Conservation (phyloP, 2,329 filamentous ascomycete species). For the Alternaria metachromatica region DNA sequence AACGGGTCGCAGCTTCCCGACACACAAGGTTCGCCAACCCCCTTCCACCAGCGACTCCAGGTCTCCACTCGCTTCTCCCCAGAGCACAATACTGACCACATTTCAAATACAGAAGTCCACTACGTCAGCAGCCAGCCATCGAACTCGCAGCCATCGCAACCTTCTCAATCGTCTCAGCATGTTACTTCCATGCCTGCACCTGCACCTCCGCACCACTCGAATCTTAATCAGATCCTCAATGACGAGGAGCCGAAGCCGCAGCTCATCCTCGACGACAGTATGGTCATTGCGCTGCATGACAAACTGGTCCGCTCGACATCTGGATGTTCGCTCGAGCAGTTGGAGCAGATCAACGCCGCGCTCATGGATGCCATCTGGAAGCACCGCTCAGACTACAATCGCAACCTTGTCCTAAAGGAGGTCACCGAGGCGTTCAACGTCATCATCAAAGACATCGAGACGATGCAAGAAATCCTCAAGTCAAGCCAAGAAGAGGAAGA, state of each 20-base stretch:
- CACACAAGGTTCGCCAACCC: constrained; percentile 62
- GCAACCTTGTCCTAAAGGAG: constrained; percentile 70
- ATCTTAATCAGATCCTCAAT: constrained; percentile 54
- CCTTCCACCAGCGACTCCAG: constrained; percentile 21
- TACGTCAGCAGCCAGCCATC: constrained; percentile 46
- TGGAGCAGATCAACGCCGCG: constrained; percentile 90
- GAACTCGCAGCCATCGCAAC: constrained; percentile 48
- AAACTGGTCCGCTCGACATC: constrained; percentile 71
- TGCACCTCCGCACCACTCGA: constrained; percentile 42
- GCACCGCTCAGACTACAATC: constrained; percentile 80
- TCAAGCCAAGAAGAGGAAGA: constrained; percentile 48
- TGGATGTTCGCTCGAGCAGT: constrained; percentile 86
- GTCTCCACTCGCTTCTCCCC: constrained; percentile 14
- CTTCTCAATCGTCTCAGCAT: constrained; percentile 46
- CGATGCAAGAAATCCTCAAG: constrained; percentile 54
- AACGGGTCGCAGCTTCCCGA: constrained; percentile 68
- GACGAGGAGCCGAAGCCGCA: constrained; percentile 39
- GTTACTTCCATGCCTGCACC: constrained; percentile 45
- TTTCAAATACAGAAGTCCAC: constrained; percentile 35
- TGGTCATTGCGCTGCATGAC: constrained; percentile 65
- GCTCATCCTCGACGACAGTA: constrained; percentile 56
- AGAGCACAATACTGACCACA: constrained; percentile 24
- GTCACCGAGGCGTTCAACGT: constrained; percentile 78
- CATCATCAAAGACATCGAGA: constrained; percentile 72
- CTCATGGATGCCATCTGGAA: constrained; percentile 92